These are phyloP conservation scores for Aspergillus sp. DNA, from an alignment of 2,329 filamentous ascomycete genomes.

Conservation along the genomic window DNA sequence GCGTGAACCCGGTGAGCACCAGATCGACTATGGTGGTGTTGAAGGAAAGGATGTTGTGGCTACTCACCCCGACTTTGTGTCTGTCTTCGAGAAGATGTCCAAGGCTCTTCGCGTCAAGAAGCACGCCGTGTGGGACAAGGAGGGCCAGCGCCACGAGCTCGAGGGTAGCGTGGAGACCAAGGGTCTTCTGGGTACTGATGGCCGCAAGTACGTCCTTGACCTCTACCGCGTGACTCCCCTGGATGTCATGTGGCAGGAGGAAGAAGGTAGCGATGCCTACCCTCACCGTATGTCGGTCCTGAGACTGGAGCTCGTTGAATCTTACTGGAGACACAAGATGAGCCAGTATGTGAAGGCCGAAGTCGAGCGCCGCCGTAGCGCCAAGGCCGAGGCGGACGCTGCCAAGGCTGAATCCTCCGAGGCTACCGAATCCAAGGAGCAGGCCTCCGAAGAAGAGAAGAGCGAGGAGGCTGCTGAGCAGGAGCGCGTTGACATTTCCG, in stretches of 20 bases:
- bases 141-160: slow-evolving; percentile 82
- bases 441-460: slow-evolving; percentile 44
- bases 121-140: slow-evolving; percentile 97
- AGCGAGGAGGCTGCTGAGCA: slow-evolving; percentile 48
- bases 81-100: slow-evolving; percentile 85
- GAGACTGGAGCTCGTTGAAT: slow-evolving; percentile 84
- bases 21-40: slow-evolving; percentile 97
- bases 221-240: slow-evolving; percentile 92
- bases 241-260: slow-evolving; percentile 87
- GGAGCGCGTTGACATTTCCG: slow-evolving; percentile 79
- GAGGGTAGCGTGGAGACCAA: slow-evolving; percentile 98
- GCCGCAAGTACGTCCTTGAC: slow-evolving; percentile 95
- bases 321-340: slow-evolving; percentile 81
- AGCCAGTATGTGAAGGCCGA: slow-evolving; percentile 84
- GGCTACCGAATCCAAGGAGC: slow-evolving; percentile 44
- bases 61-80: slow-evolving; percentile 80
- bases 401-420: slow-evolving; percentile 40
- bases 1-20: slow-evolving; percentile 93
- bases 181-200: slow-evolving; percentile 93
- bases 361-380: slow-evolving; percentile 62
- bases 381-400: slow-evolving; percentile 41
- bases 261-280: slow-evolving; percentile 66
- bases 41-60: slow-evolving; percentile 96
- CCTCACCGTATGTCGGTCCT: slow-evolving; percentile 96
- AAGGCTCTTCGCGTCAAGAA: slow-evolving; percentile 89